phyloP scores from a whole-genome alignment of 2,329 filamentous ascomycete species.

The Ceratocystis colombiana region DNA sequence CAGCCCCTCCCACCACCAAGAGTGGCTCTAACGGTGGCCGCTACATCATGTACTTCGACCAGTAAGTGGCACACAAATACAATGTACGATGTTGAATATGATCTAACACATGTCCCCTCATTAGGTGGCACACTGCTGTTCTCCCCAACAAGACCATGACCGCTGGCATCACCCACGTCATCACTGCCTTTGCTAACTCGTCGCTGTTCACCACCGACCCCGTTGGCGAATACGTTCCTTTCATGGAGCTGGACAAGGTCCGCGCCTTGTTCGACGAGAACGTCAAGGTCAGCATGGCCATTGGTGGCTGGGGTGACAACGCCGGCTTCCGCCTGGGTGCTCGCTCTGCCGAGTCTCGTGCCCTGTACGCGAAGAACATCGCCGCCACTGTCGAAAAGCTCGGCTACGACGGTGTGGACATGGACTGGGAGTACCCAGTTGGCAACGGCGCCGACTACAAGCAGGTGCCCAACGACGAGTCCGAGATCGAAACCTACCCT shows the following conservation, averaged over 20 bases:
- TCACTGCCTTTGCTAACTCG: slow-evolving; percentile 51
- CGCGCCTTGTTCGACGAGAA: slow-evolving; percentile 37
- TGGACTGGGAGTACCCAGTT: slow-evolving; percentile 57
- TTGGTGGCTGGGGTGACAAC: slow-evolving; percentile 66
- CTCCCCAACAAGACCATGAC: slow-evolving; percentile 3
- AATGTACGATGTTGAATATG: no score
- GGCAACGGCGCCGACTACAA: slow-evolving; percentile 65
- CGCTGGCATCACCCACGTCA: slow-evolving; percentile 44
- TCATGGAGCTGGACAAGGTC: slow-evolving; percentile 37
- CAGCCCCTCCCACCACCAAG: not conserved
- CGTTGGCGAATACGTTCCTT: slow-evolving; percentile 41
- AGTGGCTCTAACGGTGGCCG: not conserved
- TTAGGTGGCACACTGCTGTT: not conserved
- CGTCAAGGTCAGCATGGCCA: slow-evolving; percentile 57
- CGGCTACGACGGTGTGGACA: slow-evolving; percentile 53
- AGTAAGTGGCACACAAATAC: not conserved
- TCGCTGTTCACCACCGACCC: slow-evolving; percentile 39
- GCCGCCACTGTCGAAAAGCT: slow-evolving; percentile 50
- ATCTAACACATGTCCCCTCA: not conserved
- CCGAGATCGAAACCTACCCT: slow-evolving; percentile 55
- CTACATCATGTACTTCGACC: slow-evolving; percentile 8
- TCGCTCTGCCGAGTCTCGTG: slow-evolving; percentile 41
- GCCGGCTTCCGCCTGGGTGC: slow-evolving; percentile 51
- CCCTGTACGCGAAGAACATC: slow-evolving; percentile 54
- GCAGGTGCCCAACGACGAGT: slow-evolving; percentile 48